Conservation (phyloP, 2,329 filamentous ascomycete genomes). For the Purpureocillium takamizusanense region DNA sequence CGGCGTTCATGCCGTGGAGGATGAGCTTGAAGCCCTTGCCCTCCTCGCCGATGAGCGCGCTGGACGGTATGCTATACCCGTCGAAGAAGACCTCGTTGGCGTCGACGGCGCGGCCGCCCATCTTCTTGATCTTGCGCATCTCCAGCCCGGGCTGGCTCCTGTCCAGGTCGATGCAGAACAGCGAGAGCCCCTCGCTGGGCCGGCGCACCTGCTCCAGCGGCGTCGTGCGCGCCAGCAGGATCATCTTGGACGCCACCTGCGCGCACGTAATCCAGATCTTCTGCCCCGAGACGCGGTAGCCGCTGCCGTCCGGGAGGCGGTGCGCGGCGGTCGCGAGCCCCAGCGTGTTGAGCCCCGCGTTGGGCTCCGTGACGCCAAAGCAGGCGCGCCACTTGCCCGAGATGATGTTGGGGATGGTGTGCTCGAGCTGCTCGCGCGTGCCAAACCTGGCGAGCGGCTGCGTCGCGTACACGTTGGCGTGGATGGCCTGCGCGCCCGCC, state of each 20-base stretch:
- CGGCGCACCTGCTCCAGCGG: slow-evolving; percentile 57
- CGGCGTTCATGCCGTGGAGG: slow-evolving; percentile 72
- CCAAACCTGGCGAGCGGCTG: slow-evolving; percentile 69
- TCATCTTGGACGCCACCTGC: slow-evolving; percentile 75
- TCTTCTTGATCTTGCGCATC: slow-evolving; percentile 69
- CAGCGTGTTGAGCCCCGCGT: slow-evolving; percentile 70
- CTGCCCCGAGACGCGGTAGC: slow-evolving; percentile 63
- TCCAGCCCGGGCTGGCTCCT: slow-evolving; percentile 48
- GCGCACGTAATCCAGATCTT: slow-evolving; percentile 89
- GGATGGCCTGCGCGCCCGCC: slow-evolving; percentile 55
- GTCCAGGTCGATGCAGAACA: slow-evolving; percentile 76
- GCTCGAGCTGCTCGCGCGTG: slow-evolving; percentile 51
- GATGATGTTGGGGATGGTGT: slow-evolving; percentile 62
- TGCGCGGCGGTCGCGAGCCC: slow-evolving; percentile 57
- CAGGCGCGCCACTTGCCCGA: slow-evolving; percentile 63
- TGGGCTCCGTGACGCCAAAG: slow-evolving; percentile 80
- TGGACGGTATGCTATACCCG: slow-evolving; percentile 57
- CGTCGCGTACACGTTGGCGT: slow-evolving; percentile 65
- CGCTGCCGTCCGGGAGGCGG: slow-evolving; percentile 31
- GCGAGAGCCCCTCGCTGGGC: slow-evolving; percentile 64
- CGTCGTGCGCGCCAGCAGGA: slow-evolving; percentile 69
- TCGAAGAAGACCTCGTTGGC: slow-evolving; percentile 88
- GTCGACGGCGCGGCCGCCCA: slow-evolving; percentile 75
- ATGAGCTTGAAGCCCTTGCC: slow-evolving; percentile 72
- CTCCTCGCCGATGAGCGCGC: slow-evolving; percentile 61